phyloP scores from a whole-genome alignment of 345 rosid species.

The Heritiera littoralis region DNA sequence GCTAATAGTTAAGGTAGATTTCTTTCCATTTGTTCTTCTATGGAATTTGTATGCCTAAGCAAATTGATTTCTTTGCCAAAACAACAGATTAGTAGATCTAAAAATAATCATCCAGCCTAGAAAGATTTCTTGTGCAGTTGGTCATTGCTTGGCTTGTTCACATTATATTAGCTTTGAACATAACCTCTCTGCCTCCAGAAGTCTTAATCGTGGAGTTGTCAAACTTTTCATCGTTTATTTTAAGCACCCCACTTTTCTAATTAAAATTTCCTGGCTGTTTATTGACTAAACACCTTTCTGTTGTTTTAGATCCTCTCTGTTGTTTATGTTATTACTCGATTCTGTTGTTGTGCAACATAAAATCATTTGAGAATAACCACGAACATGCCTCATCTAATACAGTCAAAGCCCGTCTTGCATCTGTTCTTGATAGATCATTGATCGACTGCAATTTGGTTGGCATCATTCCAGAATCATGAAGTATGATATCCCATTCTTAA shows the following conservation, averaged over 20 bases:
- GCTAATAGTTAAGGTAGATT: background rate
- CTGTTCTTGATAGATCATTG: background rate
- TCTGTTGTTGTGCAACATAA: background rate
- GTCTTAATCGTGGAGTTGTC: background rate
- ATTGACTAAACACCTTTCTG: background rate
- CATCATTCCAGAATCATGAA: background rate
- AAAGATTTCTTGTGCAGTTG: background rate
- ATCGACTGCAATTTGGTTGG: background rate
- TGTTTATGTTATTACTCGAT: background rate
- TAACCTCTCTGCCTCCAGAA: background rate
- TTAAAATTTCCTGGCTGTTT: background rate
- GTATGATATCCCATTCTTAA: background rate
- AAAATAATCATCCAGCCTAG: background rate
- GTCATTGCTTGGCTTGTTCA: conserved; percentile 1
- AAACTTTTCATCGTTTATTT: background rate
- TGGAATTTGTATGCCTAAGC: background rate
- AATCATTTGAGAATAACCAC: background rate
- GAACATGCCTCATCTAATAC: background rate
- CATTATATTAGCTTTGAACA: background rate
- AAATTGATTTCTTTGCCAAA: background rate
- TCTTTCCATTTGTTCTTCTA: background rate
- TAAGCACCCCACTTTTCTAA: background rate
- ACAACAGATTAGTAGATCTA: background rate
- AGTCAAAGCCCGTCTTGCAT: background rate
- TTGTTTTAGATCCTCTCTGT: background rate